Percentiles rank a stretch among this genome's conserved stretches.
These are phyloP conservation scores for Pseudogymnoascus pannorum DNA, from an alignment of 2,329 filamentous ascomycete genomes.

Conservation along the genomic window DNA sequence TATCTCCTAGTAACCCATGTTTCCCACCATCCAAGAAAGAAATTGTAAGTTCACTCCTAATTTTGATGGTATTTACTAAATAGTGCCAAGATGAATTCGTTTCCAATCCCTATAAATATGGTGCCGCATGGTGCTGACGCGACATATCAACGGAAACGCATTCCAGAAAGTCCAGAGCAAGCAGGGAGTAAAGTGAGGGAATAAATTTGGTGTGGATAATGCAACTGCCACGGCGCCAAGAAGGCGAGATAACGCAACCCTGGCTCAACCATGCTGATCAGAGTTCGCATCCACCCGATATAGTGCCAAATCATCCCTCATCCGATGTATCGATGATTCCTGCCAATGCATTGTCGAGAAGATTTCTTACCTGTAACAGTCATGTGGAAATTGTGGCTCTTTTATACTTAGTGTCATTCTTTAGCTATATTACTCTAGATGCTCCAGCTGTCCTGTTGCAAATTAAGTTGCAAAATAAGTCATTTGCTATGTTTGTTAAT, in stretches of 20 bases:
- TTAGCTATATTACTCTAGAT: slow-evolving; percentile 1
- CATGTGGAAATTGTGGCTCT: not conserved
- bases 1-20: not conserved
- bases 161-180: too few relatives aligned
- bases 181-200: too few relatives aligned
- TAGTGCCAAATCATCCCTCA: too few relatives aligned
- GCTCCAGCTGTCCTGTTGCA: not conserved
- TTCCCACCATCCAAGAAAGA: not conserved
- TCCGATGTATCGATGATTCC: not conserved
- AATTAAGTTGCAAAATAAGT: not conserved
- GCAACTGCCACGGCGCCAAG: too few relatives aligned
- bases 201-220: too few relatives aligned
- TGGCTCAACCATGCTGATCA: too few relatives aligned
- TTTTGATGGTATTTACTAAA: not conserved
- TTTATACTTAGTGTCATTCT: not conserved
- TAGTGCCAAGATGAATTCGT: not conserved
- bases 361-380: not conserved
- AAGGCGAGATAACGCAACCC: too few relatives aligned
- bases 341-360: not conserved
- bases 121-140: too few relatives aligned
- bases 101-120: too few relatives aligned
- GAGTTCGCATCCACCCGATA: too few relatives aligned
- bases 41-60: not conserved
- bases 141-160: too few relatives aligned
- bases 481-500: not conserved